Base-by-base conservation (phyloP, 345 rosid species). In the Brassica cretica region DNA sequence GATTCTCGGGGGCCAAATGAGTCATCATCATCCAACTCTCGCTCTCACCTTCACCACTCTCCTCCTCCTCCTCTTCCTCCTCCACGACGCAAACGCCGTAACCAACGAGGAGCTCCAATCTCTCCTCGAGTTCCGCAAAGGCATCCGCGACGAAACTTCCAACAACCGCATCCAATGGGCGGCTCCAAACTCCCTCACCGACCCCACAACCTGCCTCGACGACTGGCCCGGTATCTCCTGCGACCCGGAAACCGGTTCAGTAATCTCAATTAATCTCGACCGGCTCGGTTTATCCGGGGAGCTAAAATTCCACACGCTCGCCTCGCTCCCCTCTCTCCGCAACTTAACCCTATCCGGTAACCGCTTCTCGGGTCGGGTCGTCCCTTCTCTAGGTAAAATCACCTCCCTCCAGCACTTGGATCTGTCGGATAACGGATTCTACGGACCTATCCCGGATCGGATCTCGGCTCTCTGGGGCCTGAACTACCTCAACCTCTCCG, bases 381-480 rank as follows among this genome's bases (percentile, higher is more conserved):
- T 87, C 1, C 98, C 98, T 77, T 68, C 90, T 10, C 75, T 94
- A 72, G 97, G 97, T 9, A 65, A 81, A 18, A 86, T 94, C 27
- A 80, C 76, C 15, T 81, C 97, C 66, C 86, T 94, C 41, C 86
- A 89, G 85, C 64, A 78, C 80, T 77, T 94, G 84, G 97, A 94
- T 94, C 98, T 94, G 78, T 92, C 98, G 0, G 37, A 80, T 33
- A 94, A 92, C 75, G 66, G 70, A 46, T 94, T 94, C 72, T 82
- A 88, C 15, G 98, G 98, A 9, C 92, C 98, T 67, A 88, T 94
- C 76, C 98, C 98, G 35, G 87, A 78, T 16, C 89, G 93, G 88
- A 87, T 94, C 90, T 80, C 85, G 37, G 91, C 88, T 7, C 80
- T 94, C 25, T 91, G 93, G 88, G 84, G 87, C 27, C 61, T 94